Conservation (phyloP, 352 stramenopile genomes). For the Phytophthora sansomeana region DNA sequence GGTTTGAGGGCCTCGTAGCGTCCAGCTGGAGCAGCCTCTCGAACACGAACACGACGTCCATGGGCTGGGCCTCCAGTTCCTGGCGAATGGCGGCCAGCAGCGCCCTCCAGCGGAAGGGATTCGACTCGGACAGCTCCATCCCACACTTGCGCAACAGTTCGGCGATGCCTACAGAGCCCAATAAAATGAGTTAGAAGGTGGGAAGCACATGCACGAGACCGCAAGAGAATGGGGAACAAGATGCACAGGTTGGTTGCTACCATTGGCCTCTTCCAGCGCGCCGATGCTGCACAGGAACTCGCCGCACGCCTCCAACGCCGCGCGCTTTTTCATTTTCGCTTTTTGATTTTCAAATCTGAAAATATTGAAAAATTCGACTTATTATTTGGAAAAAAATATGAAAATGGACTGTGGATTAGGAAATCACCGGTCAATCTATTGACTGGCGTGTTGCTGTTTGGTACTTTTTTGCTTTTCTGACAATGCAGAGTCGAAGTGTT, state of each 20-base stretch:
- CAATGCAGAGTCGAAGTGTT: no score
- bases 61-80: slow-evolving; percentile 49
- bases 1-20: slow-evolving; percentile 36
- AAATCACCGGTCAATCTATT: no score
- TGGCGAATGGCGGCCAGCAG: slow-evolving; percentile 57
- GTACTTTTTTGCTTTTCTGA: no score
- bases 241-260: slow-evolving; percentile 19
- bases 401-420: no score
- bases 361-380: neutral
- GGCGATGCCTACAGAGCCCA: slow-evolving; percentile 40
- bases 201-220: neutral
- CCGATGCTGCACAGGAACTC: slow-evolving; percentile 63
- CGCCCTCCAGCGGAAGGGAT: slow-evolving; percentile 56
- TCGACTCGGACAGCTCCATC: slow-evolving; percentile 50
- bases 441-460: no score
- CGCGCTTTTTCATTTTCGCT: slow-evolving; percentile 56
- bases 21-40: slow-evolving; percentile 69
- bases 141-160: slow-evolving; percentile 56
- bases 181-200: neutral
- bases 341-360: slow-evolving; percentile 16
- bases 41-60: slow-evolving; percentile 74
- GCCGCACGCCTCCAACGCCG: slow-evolving; percentile 53
- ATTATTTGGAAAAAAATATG: no score
- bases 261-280: slow-evolving; percentile 47
- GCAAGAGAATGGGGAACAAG: slow-evolving; percentile 6